These are phyloP conservation scores for Nannochloropsis limnetica DNA, from an alignment of 352 stramenopile genomes.

Conservation along the genomic window DNA sequence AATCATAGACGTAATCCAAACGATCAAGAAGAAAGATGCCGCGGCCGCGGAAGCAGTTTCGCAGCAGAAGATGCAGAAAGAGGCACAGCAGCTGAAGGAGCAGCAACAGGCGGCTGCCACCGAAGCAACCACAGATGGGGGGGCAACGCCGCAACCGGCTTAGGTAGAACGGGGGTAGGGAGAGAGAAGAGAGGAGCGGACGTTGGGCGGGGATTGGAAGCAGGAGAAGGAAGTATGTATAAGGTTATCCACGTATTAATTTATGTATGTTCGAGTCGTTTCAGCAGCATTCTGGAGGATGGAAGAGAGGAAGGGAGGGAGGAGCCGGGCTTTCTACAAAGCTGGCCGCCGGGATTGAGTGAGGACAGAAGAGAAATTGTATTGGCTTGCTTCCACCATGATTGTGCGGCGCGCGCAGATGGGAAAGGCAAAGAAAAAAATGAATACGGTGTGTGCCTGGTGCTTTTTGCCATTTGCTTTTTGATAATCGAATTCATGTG, in stretches of 20 bases:
- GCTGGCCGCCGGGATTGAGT: neutral
- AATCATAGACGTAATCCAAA: conserved; percentile 3
- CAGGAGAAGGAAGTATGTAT: neutral
- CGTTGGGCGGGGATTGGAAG: neutral
- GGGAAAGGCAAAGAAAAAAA: neutral
- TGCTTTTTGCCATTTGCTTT: too few relatives aligned
- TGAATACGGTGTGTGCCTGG: neutral
- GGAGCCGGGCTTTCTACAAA: too few relatives aligned
- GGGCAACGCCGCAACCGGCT: neutral
- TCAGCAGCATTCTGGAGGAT: too few relatives aligned
- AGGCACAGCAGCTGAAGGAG: neutral
- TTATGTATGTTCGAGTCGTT: too few relatives aligned
- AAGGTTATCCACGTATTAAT: too few relatives aligned
- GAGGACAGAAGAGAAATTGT: neutral
- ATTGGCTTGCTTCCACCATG: neutral
- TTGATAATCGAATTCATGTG: too few relatives aligned
- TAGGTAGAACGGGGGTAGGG: neutral
- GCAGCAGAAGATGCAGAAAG: neutral
- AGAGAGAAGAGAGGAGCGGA: neutral
- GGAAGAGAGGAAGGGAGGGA: too few relatives aligned
- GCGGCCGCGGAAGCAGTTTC: neutral
- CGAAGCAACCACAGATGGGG: neutral
- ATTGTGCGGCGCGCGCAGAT: neutral
- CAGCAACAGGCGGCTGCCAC: neutral
- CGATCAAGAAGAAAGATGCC: neutral